Percentiles rank a stretch among this genome's conserved stretches.
Evolutionary conservation across 257 asterid genomes (phyloP).

Genomic region (Ajuga chamaepitys): DNA sequence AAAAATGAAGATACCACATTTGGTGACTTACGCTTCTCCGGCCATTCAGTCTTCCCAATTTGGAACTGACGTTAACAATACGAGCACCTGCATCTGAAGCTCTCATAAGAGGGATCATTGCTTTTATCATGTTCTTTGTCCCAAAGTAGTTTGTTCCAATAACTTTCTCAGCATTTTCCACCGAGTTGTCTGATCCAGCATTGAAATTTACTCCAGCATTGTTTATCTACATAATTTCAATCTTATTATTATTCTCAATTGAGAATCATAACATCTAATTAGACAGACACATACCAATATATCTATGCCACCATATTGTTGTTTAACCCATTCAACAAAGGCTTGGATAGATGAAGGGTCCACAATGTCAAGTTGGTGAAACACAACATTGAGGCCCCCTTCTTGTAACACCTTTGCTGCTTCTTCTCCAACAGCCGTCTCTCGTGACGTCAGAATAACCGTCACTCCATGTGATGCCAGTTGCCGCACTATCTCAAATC

Average conservation of each 20-base stretch:
- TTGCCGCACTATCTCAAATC: conserved; percentile 80
- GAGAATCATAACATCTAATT: too few relatives aligned
- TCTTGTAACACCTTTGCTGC: conserved; percentile 71
- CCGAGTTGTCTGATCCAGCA: conserved; percentile 65
- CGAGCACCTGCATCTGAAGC: conserved; percentile 78
- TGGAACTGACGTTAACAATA: conserved; percentile 73
- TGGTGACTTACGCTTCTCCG: conserved; percentile 55
- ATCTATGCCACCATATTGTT: conserved; percentile 70
- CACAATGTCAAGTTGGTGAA: conserved; percentile 74
- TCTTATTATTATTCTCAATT: not conserved
- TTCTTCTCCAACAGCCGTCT: conserved; percentile 67
- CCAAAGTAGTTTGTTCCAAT: conserved; percentile 78
- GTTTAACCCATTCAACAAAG: conserved; percentile 56
- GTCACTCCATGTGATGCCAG: conserved; percentile 76
- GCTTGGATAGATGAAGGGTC: conserved; percentile 54
- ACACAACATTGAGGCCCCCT: conserved; percentile 63
- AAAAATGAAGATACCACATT: too few relatives aligned
- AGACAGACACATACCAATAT: conserved; percentile 86
- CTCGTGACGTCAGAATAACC: conserved; percentile 81
- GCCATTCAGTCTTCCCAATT: conserved; percentile 81
- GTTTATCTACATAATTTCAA: conserved; percentile 46
- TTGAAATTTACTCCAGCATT: conserved; percentile 97
- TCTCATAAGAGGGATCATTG: conserved; percentile 76
- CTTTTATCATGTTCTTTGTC: conserved; percentile 74
- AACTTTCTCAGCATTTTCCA: conserved; percentile 65